Percentiles rank a stretch among this genome's conserved stretches.
Evolutionary conservation across 495 filamentous ascomycete species (phyloP).

Genomic region (Penicillium coprophilum): DNA sequence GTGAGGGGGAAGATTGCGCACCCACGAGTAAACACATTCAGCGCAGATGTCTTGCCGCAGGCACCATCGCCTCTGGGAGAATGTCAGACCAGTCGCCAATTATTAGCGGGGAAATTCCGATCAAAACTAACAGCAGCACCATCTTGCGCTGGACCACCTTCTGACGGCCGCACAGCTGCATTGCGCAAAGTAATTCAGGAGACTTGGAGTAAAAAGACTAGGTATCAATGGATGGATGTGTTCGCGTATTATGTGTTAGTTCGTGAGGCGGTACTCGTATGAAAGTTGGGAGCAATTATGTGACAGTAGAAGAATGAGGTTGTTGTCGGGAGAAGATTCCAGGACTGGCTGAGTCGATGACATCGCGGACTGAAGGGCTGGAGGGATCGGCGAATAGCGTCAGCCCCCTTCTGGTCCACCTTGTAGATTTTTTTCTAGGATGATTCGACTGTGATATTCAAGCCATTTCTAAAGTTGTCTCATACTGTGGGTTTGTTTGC

Average conservation of each 20-base stretch:
- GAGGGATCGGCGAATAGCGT: constrained; percentile 42
- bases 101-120: not conserved
- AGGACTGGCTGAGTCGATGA: constrained; percentile 43
- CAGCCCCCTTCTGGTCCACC: constrained; percentile 32
- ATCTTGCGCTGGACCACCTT: constrained; percentile 96
- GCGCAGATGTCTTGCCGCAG: constrained; percentile 92
- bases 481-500: not conserved
- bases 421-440: not conserved
- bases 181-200: constrained; percentile 21
- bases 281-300: constrained; percentile 8
- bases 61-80: constrained; percentile 86
- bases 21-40: constrained; percentile 99
- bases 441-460: not conserved
- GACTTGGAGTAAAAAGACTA: constrained; percentile 1
- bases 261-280: not conserved
- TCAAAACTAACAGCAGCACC: constrained; percentile 80
- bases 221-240: not conserved
- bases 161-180: constrained; percentile 58
- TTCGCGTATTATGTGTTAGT: not conserved
- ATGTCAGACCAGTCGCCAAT: constrained; percentile 18
- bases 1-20: constrained; percentile 40
- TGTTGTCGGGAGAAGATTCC: constrained; percentile 27
- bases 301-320: constrained; percentile 4
- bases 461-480: not conserved
- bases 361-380: constrained; percentile 38